These are phyloP conservation scores for Silene latifolia DNA, from an alignment of 148 eudicot genomes.

Conservation along the genomic window DNA sequence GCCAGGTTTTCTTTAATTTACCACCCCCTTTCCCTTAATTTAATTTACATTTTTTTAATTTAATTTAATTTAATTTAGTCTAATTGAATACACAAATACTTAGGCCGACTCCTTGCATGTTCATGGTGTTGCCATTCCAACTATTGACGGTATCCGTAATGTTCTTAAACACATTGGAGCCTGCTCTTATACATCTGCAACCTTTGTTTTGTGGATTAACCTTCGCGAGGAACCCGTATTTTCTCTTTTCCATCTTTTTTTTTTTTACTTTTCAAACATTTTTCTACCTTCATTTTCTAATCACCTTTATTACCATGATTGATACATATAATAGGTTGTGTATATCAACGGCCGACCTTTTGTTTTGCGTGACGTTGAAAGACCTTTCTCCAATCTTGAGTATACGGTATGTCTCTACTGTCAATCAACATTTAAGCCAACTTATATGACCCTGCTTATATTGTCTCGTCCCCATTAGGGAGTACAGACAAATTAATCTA, in stretches of 20 bases:
- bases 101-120: slow-evolving; percentile 77
- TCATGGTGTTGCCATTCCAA: slow-evolving; percentile 96
- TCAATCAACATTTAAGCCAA: not conserved
- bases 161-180: slow-evolving; percentile 73
- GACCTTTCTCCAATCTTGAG: slow-evolving; percentile 93
- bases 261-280: not conserved
- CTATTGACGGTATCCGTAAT: slow-evolving; percentile 72
- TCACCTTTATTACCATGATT: not conserved
- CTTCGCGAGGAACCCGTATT: slow-evolving; percentile 96
- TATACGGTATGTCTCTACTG: slow-evolving; percentile 65
- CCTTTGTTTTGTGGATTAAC: slow-evolving; percentile 76
- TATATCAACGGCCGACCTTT: slow-evolving; percentile 94
- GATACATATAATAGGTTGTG: slow-evolving; percentile 90
- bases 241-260: not conserved
- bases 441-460: no score
- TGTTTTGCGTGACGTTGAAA: slow-evolving; percentile 96
- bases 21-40: no score
- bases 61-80: not conserved
- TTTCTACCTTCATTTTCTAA: not conserved
- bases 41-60: no score
- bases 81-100: not conserved
- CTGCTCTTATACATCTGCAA: not conserved
- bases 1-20: slow-evolving; percentile 45
- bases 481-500: no score
- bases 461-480: no score